Conservation (phyloP, 2,329 filamentous ascomycete species). For the Cladosporium colombiae region DNA sequence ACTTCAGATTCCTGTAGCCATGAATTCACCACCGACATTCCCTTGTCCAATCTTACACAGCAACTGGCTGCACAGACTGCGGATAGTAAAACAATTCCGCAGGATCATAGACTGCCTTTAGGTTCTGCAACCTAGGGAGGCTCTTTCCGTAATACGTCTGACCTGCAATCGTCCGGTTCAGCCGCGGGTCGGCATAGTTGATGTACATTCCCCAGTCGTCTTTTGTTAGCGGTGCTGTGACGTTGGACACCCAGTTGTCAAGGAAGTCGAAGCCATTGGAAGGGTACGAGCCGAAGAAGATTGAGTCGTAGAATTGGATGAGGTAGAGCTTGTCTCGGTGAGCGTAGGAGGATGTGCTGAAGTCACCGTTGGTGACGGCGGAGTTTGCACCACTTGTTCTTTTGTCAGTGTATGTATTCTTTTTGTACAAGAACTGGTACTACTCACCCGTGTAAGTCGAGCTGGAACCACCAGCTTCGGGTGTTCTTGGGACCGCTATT, state of each 20-base stretch:
- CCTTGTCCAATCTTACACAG: neutral
- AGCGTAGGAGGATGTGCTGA: slow-evolving; percentile 21
- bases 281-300: slow-evolving; percentile 20
- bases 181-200: slow-evolving; percentile 22
- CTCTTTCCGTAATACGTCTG: slow-evolving; percentile 15
- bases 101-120: slow-evolving; percentile 16
- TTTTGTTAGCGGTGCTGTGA: slow-evolving; percentile 9
- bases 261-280: slow-evolving; percentile 21
- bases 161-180: slow-evolving; percentile 16
- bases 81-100: slow-evolving; percentile 5
- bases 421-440: neutral
- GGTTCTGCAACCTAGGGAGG: slow-evolving; percentile 7
- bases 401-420: neutral
- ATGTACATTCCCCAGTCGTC: slow-evolving; percentile 26
- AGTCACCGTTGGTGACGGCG: slow-evolving; percentile 23
- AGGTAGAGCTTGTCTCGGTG: slow-evolving; percentile 24
- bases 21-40: neutral
- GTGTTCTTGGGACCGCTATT: slow-evolving; percentile 18
- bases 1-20: neutral
- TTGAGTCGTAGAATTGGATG: slow-evolving; percentile 23
- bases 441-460: slow-evolving; percentile 20
- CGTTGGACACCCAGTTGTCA: slow-evolving; percentile 20
- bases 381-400: slow-evolving; percentile 13
- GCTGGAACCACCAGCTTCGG: slow-evolving; percentile 22
- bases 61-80: slow-evolving; percentile 11